These are phyloP conservation scores for Phoma sp. DNA, from an alignment of 2,329 filamentous ascomycete genomes.

Conservation along the genomic window DNA sequence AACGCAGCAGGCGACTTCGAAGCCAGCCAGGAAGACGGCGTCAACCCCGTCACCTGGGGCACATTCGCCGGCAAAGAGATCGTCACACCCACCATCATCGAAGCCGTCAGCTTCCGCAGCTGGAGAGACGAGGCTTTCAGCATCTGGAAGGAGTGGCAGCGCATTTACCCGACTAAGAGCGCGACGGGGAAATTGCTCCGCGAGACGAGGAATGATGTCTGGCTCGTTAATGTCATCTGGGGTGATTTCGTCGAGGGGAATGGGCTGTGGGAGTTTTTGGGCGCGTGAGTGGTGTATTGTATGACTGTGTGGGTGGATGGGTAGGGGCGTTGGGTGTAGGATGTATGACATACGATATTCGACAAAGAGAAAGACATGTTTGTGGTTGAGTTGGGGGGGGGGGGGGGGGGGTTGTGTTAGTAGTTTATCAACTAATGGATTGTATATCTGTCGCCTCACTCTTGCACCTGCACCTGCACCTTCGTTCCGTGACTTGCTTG, in stretches of 20 bases:
- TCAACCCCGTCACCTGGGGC: constrained; percentile 97
- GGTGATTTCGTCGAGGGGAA: constrained; percentile 77
- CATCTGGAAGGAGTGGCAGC: constrained; percentile 93
- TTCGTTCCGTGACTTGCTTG: too few species aligned
- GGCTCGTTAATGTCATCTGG: constrained; percentile 91
- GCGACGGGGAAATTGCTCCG: constrained; percentile 76
- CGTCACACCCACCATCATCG: constrained; percentile 94
- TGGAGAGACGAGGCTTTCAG: constrained; percentile 97
- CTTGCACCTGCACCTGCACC: too few species aligned
- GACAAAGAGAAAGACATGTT: too few species aligned
- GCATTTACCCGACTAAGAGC: constrained; percentile 80
- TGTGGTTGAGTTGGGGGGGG: too few species aligned
- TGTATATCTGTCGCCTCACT: too few species aligned
- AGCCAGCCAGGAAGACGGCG: constrained; percentile 69
- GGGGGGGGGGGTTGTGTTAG: too few species aligned
- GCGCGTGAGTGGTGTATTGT: too few species aligned
- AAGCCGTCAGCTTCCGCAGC: constrained; percentile 89
- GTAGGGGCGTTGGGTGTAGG: too few species aligned
- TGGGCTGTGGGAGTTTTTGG: constrained; percentile 74
- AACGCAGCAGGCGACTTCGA: constrained; percentile 81
- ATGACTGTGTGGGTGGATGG: too few species aligned
- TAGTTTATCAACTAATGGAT: too few species aligned
- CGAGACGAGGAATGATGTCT: constrained; percentile 71
- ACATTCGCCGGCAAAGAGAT: constrained; percentile 96
- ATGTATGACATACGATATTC: too few species aligned